Conservation (phyloP, 1,284 basidiomycete species). For the Heterobasidion annosum region DNA sequence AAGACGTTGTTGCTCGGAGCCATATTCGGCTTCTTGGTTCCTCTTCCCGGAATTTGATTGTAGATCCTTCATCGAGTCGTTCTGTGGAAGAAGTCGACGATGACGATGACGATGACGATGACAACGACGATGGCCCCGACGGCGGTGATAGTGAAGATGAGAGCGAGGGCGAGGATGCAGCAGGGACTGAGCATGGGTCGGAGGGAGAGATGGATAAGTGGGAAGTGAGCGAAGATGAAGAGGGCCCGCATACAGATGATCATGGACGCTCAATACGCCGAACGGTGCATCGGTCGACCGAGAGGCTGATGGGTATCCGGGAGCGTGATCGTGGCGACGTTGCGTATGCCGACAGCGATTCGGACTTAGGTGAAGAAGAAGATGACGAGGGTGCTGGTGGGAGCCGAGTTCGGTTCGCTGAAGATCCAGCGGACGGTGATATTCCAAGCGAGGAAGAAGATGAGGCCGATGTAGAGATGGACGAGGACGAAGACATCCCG, state of each 20-base stretch:
- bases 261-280: conserved; percentile 37
- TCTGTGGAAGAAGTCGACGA: conserved; percentile 14
- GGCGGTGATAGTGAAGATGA: too few relatives aligned
- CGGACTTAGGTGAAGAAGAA: conserved; percentile 47
- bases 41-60: conserved; percentile 38
- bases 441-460: conserved; percentile 39
- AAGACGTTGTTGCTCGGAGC: conserved; percentile 73
- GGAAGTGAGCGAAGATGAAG: conserved; percentile 22
- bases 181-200: conserved; percentile 11
- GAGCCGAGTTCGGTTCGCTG: conserved; percentile 17
- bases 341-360: conserved; percentile 77
- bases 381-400: background rate
- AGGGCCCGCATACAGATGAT: background rate
- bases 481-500: conserved; percentile 38
- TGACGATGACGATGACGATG: conserved; percentile 19
- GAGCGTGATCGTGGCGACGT: conserved; percentile 34
- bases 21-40: conserved; percentile 84
- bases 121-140: background rate
- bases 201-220: conserved; percentile 21
- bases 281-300: conserved; percentile 30
- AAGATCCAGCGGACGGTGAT: conserved; percentile 34
- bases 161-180: conserved; percentile 10
- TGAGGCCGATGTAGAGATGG: conserved; percentile 32
- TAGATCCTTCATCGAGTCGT: conserved; percentile 21
- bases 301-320: conserved; percentile 23